Conservation (phyloP, 805 yeast genomes). For the Nadsonia fulvescens region DNA sequence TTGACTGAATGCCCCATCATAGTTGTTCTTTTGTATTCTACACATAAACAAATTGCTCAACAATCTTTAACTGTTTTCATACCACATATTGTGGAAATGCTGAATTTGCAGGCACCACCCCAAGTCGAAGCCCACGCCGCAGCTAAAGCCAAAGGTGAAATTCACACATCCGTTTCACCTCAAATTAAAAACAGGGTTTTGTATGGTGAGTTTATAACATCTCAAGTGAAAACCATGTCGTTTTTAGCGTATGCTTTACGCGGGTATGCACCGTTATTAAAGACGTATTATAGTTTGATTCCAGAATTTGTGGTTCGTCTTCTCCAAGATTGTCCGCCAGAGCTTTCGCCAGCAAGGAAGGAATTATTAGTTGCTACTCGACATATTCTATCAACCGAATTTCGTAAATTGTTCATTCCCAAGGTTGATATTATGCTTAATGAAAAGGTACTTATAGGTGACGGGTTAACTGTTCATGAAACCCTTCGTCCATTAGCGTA, state of each 20-base stretch:
- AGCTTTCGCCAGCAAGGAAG: conserved; percentile 75
- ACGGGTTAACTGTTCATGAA: conserved; percentile 80
- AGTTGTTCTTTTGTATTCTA: conserved; percentile 78
- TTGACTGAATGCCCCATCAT: conserved; percentile 94
- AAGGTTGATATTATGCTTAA: conserved; percentile 73
- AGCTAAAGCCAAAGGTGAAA: conserved; percentile 34
- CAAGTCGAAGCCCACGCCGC: conserved; percentile 54
- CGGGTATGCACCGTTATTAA: conserved; percentile 53
- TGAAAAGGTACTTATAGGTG: conserved; percentile 76
- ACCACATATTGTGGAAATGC: conserved; percentile 61
- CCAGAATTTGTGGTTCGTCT: conserved; percentile 79
- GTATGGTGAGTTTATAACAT: conserved; percentile 74
- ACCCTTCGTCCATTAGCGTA: conserved; percentile 85
- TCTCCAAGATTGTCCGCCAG: conserved; percentile 90
- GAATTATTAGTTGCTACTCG: conserved; percentile 87
- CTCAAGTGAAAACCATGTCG: conserved; percentile 93
- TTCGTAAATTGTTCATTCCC: conserved; percentile 64
- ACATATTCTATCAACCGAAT: conserved; percentile 84
- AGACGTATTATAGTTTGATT: conserved; percentile 38
- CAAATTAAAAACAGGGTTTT: conserved; percentile 57
- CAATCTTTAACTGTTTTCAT: conserved; percentile 57
- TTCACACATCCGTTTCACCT: conserved; percentile 56
- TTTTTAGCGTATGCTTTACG: conserved; percentile 85
- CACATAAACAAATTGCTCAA: conserved; percentile 60
- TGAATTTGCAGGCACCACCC: conserved; percentile 64